Percentiles rank a stretch among this genome's conserved stretches.
phyloP scores from a whole-genome alignment of 2,329 filamentous ascomycete species.

The Talaromyces rugulosus region DNA sequence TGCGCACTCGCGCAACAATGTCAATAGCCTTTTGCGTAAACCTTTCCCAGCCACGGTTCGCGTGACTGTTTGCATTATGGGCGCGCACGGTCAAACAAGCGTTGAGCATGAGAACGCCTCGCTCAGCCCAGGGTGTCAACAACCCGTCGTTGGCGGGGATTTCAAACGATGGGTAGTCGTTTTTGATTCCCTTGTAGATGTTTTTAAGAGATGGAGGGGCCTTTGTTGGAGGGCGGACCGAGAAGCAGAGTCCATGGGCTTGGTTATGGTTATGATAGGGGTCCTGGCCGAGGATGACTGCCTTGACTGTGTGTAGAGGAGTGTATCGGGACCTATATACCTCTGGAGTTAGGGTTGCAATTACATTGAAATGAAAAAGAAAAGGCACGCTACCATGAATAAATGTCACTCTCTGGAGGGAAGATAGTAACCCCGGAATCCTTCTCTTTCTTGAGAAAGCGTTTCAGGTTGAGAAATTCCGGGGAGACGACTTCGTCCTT shows the following conservation, averaged over 20 bases:
- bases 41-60: constrained; percentile 83
- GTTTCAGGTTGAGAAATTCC: constrained; percentile 83
- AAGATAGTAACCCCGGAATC: constrained; percentile 73
- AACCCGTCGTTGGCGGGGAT: constrained; percentile 72
- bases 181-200: constrained; percentile 84
- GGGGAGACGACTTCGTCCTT: constrained; percentile 78
- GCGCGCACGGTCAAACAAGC: constrained; percentile 91
- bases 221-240: constrained; percentile 79
- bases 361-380: neutral
- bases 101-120: constrained; percentile 88
- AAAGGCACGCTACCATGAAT: constrained; percentile 69
- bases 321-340: constrained; percentile 79
- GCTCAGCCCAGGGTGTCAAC: constrained; percentile 88
- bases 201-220: constrained; percentile 89
- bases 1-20: constrained; percentile 71
- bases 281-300: constrained; percentile 91
- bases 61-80: constrained; percentile 80
- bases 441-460: constrained; percentile 76
- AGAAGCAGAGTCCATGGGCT: constrained; percentile 94
- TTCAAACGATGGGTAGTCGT: constrained; percentile 78
- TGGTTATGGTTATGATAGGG: constrained; percentile 96
- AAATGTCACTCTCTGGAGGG: constrained; percentile 82
- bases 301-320: constrained; percentile 81
- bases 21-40: constrained; percentile 93
- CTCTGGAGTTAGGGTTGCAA: constrained; percentile 16